Conservation (phyloP, 306 rosid species). For the Myrica gale region DNA sequence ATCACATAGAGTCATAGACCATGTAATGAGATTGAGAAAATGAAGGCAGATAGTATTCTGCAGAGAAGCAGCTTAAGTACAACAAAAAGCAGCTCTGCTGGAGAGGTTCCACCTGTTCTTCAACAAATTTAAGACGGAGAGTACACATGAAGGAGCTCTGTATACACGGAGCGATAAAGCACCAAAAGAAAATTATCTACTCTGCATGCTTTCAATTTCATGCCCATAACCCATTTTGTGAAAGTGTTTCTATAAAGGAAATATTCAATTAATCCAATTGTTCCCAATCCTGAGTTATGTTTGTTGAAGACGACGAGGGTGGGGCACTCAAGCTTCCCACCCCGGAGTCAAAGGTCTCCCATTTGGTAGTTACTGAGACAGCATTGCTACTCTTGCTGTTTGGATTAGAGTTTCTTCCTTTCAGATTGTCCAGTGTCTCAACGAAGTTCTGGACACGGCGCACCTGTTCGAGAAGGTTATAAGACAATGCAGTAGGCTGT, state of each 20-base stretch:
- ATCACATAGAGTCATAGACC: not conserved
- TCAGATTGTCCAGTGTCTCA: conserved; percentile 61
- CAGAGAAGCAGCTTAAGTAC: not conserved
- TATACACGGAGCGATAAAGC: conserved; percentile 13
- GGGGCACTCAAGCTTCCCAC: conserved; percentile 42
- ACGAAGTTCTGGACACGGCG: conserved; percentile 70
- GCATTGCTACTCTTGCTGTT: conserved; percentile 41
- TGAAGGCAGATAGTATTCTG: not conserved
- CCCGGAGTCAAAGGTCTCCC: conserved; percentile 48
- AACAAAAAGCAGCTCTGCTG: not conserved
- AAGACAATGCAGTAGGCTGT: conserved; percentile 20
- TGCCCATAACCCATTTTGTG: not conserved
- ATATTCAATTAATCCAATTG: not conserved
- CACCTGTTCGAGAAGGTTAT: conserved; percentile 46
- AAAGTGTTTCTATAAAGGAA: not conserved
- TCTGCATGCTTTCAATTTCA: conserved; percentile 2
- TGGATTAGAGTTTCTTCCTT: conserved; percentile 56
- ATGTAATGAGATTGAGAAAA: no score
- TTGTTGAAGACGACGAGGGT: conserved; percentile 36
- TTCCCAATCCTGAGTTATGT: conserved; percentile 35
- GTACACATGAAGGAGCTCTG: not conserved
- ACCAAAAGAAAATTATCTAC: not conserved
- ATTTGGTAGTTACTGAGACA: conserved; percentile 50
- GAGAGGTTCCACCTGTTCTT: conserved; percentile 9
- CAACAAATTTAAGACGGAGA: conserved; percentile 1